Evolutionary conservation across 2,329 filamentous ascomycete species (phyloP), one percentile per base, ranked within the genome.

Genomic region (Fonsecaea erecta): DNA sequence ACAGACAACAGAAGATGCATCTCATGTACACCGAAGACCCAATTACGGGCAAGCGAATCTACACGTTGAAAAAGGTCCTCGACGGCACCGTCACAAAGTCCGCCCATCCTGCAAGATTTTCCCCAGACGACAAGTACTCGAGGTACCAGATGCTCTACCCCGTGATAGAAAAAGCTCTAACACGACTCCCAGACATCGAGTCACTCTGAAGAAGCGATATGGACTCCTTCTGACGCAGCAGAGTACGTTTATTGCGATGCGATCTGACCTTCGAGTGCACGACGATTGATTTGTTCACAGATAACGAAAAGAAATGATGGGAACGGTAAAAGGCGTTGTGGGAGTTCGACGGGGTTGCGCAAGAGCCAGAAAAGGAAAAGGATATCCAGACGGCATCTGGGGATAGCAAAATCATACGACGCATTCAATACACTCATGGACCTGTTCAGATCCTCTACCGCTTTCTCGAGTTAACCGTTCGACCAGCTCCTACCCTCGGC

Each of bases 41-140:
- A 35, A 79, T 85, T 73, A 82, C 86, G 68, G 93, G 94, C 84
- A 94, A 92, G 84, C 92, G 94, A 78, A 82, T 90, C 75, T 99
- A 98, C 86, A 98, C 95, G 54, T 88, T 98, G 71, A 94, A 97
- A 83, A 72, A 72, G 52, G 71, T 72, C 32, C 67, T 72, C n/a
- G 84, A 88, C 73, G 90, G 90, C 76, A 87, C 93, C 77, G 92
- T 97, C 75, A 96, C 94, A 78, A 97, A 96, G 85, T 95, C 91
- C 60, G 95, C 95, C 63, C 94, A 98, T 82, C 94, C 95, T 53
- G 95, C 95, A 51, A 87, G 95, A 73, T 99, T 98, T 85, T 97
- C 92, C 53, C 95, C 95, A 70, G 95, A 99, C 81, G 95, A 99
- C 85, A 97, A 97, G 85, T 98, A 96, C 86, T 97, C 93, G 75